Percentiles rank a stretch among this genome's conserved stretches.
Conservation (phyloP, 202 grass and related monocot genomes). For the Setaria viridis region DNA sequence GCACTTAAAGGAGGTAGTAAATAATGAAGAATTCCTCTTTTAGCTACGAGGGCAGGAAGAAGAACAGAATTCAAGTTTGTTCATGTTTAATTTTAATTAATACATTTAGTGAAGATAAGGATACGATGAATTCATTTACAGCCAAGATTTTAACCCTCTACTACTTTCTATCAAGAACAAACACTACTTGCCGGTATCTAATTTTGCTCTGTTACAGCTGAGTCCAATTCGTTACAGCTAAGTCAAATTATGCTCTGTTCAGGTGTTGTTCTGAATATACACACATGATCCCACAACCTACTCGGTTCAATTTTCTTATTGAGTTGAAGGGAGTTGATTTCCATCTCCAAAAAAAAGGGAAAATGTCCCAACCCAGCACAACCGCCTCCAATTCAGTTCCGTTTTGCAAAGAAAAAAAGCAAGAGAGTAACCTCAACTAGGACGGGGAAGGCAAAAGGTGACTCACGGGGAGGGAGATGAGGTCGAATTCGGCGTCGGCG, state of each 20-base stretch:
- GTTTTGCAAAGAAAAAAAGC: background rate
- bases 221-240: background rate
- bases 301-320: background rate
- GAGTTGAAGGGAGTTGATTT: background rate
- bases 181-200: background rate
- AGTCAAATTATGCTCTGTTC: background rate
- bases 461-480: constrained; percentile 87
- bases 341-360: background rate
- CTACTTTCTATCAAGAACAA: background rate
- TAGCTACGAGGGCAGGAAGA: background rate
- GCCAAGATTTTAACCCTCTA: background rate
- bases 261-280: background rate
- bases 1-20: background rate
- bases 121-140: background rate
- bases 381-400: background rate
- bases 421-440: background rate
- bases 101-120: background rate
- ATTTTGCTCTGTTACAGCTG: background rate
- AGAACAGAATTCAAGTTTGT: background rate
- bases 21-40: background rate
- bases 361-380: background rate
- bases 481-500: constrained; percentile 65
- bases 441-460: background rate
- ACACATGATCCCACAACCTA: background rate
- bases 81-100: background rate